These are phyloP conservation scores for Fulvia fulva DNA, from an alignment of 2,329 filamentous ascomycete species.

Conservation along the genomic window DNA sequence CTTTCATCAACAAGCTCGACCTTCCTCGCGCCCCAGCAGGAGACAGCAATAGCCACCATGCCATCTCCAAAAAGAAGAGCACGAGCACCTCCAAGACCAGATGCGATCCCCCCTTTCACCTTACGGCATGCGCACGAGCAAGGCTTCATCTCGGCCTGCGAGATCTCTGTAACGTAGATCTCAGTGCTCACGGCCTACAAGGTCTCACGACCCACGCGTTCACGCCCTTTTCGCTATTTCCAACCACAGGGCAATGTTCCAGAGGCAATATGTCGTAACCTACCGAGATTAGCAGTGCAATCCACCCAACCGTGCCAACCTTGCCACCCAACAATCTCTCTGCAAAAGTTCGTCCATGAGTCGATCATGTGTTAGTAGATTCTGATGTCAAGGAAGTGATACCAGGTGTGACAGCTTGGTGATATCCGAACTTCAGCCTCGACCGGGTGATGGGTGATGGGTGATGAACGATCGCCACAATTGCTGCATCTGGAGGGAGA, in stretches of 20 bases:
- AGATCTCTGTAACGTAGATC: not conserved
- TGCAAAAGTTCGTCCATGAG: not conserved
- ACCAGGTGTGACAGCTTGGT: not conserved
- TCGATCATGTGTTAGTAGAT: not conserved
- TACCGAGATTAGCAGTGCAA: not conserved
- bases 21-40: no score
- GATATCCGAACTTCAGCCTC: not conserved
- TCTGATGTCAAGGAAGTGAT: not conserved
- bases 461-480: not conserved
- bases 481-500: not conserved
- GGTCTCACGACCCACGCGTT: not conserved
- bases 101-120: not conserved
- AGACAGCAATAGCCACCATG: no score
- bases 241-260: not conserved
- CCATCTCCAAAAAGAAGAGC: not conserved
- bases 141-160: not conserved
- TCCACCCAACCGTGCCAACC: no score
- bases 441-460: not conserved
- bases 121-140: not conserved
- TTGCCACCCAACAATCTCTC: not conserved
- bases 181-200: not conserved
- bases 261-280: not conserved
- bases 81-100: not conserved
- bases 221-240: not conserved
- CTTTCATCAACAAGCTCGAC: no score